Evolutionary conservation across 371 early-diverging fungal genomes (phyloP).

Genomic region (Actinomucor elegans): DNA sequence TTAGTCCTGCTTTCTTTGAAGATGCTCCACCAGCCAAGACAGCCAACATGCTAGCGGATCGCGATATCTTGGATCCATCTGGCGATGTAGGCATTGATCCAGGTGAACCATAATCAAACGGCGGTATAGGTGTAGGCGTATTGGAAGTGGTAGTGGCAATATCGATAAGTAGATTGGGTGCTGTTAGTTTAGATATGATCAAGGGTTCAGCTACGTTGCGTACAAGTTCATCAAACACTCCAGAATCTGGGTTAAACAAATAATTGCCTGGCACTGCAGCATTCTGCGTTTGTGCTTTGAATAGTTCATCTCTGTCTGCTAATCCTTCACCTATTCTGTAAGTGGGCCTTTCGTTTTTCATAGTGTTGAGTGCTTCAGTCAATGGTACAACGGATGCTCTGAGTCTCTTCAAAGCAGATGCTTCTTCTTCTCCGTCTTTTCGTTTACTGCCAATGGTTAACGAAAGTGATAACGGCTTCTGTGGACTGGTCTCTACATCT

Average conservation of each 20-base stretch:
- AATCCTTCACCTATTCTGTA: conserved; percentile 27
- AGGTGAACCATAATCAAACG: conserved; percentile 2
- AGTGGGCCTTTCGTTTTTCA: conserved; percentile 14
- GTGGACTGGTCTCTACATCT: neutral
- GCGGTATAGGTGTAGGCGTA: conserved; percentile 11
- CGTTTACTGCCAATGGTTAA: neutral
- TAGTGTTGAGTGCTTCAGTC: conserved; percentile 18
- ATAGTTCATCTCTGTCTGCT: conserved; percentile 28
- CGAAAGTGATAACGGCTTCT: conserved; percentile 5
- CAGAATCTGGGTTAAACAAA: conserved; percentile 31
- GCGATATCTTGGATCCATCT: neutral
- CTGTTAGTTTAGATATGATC: conserved; percentile 36
- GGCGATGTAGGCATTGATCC: conserved; percentile 14
- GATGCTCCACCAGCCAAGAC: conserved; percentile 31
- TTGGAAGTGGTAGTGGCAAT: conserved; percentile 15
- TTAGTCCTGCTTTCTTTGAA: conserved; percentile 11
- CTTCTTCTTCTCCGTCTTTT: neutral
- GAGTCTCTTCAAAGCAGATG: neutral
- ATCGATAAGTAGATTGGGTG: conserved; percentile 46
- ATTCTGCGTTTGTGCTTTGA: conserved; percentile 33
- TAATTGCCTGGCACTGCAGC: conserved; percentile 44
- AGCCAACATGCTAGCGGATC: conserved; percentile 36
- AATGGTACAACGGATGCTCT: conserved; percentile 10
- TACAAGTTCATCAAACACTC: conserved; percentile 39
- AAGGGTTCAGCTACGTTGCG: conserved; percentile 36